phyloP scores from a whole-genome alignment of 1,284 basidiomycete species.

The Takashimella koratensis region DNA sequence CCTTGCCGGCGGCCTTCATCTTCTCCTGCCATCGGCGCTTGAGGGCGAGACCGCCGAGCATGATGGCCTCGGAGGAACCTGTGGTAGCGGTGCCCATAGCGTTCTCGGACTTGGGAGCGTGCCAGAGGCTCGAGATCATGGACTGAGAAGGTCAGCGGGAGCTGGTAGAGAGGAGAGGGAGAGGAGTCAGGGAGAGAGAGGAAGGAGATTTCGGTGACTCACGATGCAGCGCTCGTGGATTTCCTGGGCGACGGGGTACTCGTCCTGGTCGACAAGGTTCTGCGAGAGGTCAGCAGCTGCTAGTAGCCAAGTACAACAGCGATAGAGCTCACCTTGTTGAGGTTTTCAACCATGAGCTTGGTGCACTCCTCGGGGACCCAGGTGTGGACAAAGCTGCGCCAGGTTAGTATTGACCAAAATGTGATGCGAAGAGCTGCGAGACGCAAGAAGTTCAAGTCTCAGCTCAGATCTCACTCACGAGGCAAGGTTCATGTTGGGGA shows the following conservation, averaged over 20 bases:
- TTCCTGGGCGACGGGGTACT: conserved; percentile 74
- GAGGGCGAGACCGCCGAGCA: conserved; percentile 90
- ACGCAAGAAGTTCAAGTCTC: no score
- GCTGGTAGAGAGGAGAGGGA: background rate
- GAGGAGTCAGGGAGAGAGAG: background rate
- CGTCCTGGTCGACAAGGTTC: conserved; percentile 86
- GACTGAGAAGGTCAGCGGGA: conserved; percentile 47
- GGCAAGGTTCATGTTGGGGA: conserved; percentile 75
- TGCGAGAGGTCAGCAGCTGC: conserved; percentile 8
- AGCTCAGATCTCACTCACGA: no score
- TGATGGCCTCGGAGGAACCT: conserved; percentile 86
- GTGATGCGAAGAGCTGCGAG: no score
- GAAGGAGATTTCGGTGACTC: conserved; percentile 4
- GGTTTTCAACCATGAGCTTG: conserved; percentile 74
- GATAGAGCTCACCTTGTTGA: conserved; percentile 57
- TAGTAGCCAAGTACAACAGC: background rate
- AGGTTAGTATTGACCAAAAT: no score
- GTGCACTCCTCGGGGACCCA: conserved; percentile 65
- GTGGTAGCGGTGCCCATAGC: conserved; percentile 91
- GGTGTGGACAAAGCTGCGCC: conserved; percentile 67
- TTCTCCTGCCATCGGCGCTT: conserved; percentile 90
- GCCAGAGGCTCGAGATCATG: conserved; percentile 89
- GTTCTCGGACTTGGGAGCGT: conserved; percentile 67
- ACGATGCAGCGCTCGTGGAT: conserved; percentile 70
- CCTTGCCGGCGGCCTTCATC: conserved; percentile 80